Evolutionary conservation across 345 rosid species (phyloP), one percentile per base, ranked within the genome.

Genomic region (Murraya paniculata): DNA sequence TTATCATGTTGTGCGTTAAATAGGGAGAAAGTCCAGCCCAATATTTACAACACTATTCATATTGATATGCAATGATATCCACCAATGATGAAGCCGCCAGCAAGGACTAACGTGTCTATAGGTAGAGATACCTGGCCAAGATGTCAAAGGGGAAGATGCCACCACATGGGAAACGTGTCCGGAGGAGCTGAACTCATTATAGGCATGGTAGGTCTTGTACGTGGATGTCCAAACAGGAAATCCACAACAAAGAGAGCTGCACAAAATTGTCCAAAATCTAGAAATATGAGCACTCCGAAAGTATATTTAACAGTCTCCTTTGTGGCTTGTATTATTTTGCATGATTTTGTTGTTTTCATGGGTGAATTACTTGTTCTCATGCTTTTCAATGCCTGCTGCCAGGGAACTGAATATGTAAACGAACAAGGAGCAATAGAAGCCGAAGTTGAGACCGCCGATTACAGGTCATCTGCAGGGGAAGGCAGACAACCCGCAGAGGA

Each of bases 381-480:
- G 11, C 50, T 38, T 38, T 14, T 24, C 21, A 18, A 38, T 39
- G 19, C 9, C 6, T 68, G 50, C 28, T 41, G 30, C 19, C 6
- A 87, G 86, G 86, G 66, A 67, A 80, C 56, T 11, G 87, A 76
- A 67, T 76, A 61, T 70, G 28, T 66, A 36, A 85, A 80, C 58
- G 80, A 84, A 53, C 68, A 78, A 61, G 88, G 83, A 27, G 81
- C 76, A 31, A 59, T 33, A 4, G 82, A 86, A 77, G 83, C 80
- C 65, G 78, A 30, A 66, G 88, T 85, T 65, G 85, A 86, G 64
- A 79, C 90, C 0, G 77, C 73, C 10, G 87, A 85, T 73, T 28
- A 67, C 72, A 73, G 82, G 72, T 70, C 83, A 31, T 27, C 73
- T 6, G 83, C 85, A 0, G 86, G 82, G 19, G 62, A 80, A 69